These are phyloP conservation scores for Globisporangium takayamanum DNA, from an alignment of 352 stramenopile species.

Conservation along the genomic window DNA sequence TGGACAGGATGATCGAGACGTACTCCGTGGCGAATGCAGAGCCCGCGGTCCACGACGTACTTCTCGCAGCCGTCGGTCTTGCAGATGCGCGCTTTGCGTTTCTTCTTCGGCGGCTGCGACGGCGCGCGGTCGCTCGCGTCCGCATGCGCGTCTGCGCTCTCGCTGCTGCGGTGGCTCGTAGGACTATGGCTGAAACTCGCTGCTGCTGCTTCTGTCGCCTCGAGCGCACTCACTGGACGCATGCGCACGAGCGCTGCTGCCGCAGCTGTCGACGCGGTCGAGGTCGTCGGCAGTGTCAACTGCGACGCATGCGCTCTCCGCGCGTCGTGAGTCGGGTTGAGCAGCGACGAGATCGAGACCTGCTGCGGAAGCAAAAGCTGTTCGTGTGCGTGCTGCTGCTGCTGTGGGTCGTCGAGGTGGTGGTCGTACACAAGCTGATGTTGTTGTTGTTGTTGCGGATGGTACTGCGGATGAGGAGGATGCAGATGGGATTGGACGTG, in stretches of 20 bases:
- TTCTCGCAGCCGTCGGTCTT: slow-evolving; percentile 35
- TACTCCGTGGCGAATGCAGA: slow-evolving; percentile 41
- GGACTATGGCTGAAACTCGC: not conserved
- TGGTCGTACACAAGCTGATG: not conserved
- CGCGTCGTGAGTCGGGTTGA: slow-evolving; percentile 7
- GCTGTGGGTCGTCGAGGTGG: not conserved
- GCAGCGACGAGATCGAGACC: slow-evolving; percentile 9
- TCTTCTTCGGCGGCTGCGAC: slow-evolving; percentile 22
- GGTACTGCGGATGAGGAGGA: not conserved
- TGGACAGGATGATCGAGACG: not conserved
- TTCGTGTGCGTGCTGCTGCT: not conserved
- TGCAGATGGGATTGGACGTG: not conserved
- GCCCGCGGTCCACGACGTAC: slow-evolving; percentile 36
- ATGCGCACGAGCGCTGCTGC: not conserved
- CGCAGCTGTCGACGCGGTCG: not conserved
- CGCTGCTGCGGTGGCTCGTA: slow-evolving; percentile 1
- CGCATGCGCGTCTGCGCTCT: not conserved
- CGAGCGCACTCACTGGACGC: not conserved
- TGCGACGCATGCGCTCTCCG: not conserved
- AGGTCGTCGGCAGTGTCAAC: not conserved
- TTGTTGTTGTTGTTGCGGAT: not conserved
- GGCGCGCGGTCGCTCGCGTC: not conserved
- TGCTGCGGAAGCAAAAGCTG: not conserved
- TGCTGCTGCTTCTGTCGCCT: not conserved
- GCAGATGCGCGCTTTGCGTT: slow-evolving; percentile 35